Evolutionary conservation across 345 rosid species (phyloP).

Genomic region (Rhodomyrtus tomentosa): DNA sequence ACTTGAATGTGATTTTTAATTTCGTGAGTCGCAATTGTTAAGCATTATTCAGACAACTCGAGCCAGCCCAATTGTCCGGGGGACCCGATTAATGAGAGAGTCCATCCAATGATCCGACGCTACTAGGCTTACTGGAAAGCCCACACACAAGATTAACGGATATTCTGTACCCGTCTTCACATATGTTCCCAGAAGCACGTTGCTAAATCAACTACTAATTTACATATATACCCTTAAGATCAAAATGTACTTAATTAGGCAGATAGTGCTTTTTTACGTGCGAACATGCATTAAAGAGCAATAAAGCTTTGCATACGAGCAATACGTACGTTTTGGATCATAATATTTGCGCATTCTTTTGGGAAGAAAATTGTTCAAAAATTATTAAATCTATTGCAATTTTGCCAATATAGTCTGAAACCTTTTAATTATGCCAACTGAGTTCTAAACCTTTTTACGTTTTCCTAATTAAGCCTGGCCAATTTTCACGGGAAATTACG

Average conservation of each 20-base stretch:
- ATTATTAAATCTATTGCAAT: too few relatives aligned
- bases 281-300: too few relatives aligned
- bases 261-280: too few relatives aligned
- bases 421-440: too few relatives aligned
- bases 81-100: background rate
- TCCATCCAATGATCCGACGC: background rate
- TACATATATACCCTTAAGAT: background rate
- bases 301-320: background rate
- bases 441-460: too few relatives aligned
- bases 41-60: background rate
- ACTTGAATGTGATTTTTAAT: background rate
- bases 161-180: background rate
- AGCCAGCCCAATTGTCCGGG: background rate
- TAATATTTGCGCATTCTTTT: background rate
- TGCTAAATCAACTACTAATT: background rate
- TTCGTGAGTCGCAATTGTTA: background rate
- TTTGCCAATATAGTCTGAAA: too few relatives aligned
- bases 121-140: background rate
- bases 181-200: background rate
- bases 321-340: accelerated
- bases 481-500: too few relatives aligned
- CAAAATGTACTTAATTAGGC: background rate
- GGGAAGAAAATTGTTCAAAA: accelerated
- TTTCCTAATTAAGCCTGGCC: too few relatives aligned
- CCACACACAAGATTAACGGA: accelerated